Evolutionary conservation across 169 alveolate species (phyloP).

Genomic region (Condylostoma magnum): DNA sequence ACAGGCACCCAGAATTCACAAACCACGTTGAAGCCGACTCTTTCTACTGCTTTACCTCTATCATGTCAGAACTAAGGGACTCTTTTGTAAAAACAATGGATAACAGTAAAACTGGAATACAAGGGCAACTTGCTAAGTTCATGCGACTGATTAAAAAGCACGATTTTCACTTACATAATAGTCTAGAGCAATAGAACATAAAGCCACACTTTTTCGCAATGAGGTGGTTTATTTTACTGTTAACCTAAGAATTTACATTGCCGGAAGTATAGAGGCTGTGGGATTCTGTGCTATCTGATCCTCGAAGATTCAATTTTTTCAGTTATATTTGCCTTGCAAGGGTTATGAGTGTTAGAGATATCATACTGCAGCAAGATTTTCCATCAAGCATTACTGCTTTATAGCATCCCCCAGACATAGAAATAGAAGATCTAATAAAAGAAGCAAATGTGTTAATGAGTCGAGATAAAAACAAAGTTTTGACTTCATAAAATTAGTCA

Average conservation of each 20-base stretch:
- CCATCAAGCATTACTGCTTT: too few relatives aligned
- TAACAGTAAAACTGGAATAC: constrained; percentile 58
- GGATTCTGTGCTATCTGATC: constrained; percentile 40
- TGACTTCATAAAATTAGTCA: neutral
- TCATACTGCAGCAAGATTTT: too few relatives aligned
- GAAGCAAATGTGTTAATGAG: too few relatives aligned
- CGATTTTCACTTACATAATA: constrained; percentile 30
- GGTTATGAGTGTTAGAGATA: too few relatives aligned
- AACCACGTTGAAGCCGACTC: constrained; percentile 82
- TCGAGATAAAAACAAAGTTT: too few relatives aligned
- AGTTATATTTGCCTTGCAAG: neutral
- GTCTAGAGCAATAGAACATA: constrained; percentile 36
- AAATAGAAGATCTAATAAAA: too few relatives aligned
- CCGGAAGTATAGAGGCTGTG: constrained; percentile 46
- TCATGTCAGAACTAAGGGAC: constrained; percentile 83
- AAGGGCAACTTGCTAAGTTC: constrained; percentile 43
- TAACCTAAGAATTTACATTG: constrained; percentile 57
- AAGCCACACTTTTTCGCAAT: constrained; percentile 57
- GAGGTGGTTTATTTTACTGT: constrained; percentile 65
- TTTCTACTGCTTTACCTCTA: constrained; percentile 77
- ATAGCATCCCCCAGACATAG: too few relatives aligned
- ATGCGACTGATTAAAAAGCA: constrained; percentile 17
- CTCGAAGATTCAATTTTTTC: neutral
- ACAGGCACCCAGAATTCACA: constrained; percentile 50
- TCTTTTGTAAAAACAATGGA: constrained; percentile 59